These are phyloP conservation scores for Sequoia sempervirens DNA, from an alignment of 75 land plant genomes.

Conservation along the genomic window DNA sequence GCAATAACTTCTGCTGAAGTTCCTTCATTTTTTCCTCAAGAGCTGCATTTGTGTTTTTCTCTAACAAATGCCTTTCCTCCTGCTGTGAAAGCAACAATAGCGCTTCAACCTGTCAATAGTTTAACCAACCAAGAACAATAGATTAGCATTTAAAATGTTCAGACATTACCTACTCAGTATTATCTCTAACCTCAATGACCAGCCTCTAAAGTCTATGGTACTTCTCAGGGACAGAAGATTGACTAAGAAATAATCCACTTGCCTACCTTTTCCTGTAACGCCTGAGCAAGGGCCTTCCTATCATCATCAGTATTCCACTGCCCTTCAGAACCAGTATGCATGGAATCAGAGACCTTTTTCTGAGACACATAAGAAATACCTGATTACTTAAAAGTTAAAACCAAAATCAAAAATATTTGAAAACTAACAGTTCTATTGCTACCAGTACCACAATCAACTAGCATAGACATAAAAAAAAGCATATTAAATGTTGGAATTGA, in stretches of 20 bases:
- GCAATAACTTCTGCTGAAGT: conserved; percentile 71
- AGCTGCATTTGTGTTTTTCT: conserved; percentile 63
- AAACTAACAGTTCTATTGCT: background rate
- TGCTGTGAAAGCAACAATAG: conserved; percentile 85
- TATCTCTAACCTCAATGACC: background rate
- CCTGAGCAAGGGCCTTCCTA: conserved; percentile 65
- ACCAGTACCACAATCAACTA: background rate
- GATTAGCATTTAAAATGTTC: background rate
- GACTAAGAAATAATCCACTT: background rate
- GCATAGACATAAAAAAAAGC: background rate
- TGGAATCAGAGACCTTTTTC: background rate
- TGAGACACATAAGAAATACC: background rate
- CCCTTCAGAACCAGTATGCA: conserved; percentile 4
- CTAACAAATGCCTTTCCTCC: conserved; percentile 85
- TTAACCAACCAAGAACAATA: background rate
- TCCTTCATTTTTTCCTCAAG: conserved; percentile 75
- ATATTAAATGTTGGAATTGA: background rate
- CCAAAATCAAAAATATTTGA: background rate
- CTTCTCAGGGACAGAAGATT: background rate
- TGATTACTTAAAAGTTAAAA: conserved; percentile 11
- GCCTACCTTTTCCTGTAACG: conserved; percentile 86
- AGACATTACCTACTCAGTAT: background rate
- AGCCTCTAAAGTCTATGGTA: background rate
- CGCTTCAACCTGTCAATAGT: conserved; percentile 60
- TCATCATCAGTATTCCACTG: conserved; percentile 19